Base-by-base conservation (phyloP, 2,329 filamentous ascomycete species). In the Penicillium hordei region DNA sequence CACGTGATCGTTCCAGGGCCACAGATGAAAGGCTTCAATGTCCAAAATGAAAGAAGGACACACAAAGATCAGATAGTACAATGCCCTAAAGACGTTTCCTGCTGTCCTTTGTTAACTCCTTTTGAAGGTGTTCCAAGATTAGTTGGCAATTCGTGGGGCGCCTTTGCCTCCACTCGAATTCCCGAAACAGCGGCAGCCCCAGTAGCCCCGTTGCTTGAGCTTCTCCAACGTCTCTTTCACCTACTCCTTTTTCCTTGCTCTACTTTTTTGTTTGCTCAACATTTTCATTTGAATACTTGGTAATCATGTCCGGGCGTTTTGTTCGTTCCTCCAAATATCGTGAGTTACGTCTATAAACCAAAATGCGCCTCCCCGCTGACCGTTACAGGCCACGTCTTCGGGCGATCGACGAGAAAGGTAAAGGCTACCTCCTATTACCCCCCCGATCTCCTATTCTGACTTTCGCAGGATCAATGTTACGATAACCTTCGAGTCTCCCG, bases 401-500 rank as follows among this genome's bases (percentile, higher is more conserved):
- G 94, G 75, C 94, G 95, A 80, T 81, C 91, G 62, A 95, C 93
- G 66, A 89, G 91, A 79, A 97, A 96, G 82, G 85, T 85, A 77
- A 64, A 60, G 23, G 55, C 43, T 45, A 43, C 31, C 38, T 53
- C 52, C 7, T 36, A 19, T 27, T 21, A 43, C 1, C 8, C 23
- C 23, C 27, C 43, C 44, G 25, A 21, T 49, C 21, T 31, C 27
- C 13, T 9, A 38, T 59, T 36, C 48, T 66, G 19, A 66, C 52
- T 23, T n/a, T 12, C 13, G 5, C 58, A 87, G 85, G 94, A 99
- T 77, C 90, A 91, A 84, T 97, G 93, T 83, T 99, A 97, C 80
- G 94, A 99, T 78, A 97, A 97, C 78, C 82, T 99, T 68, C 91
- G 91, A 75, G 91, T 99, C 78, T 97, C 92, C 72, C 91, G 89